Conservation (phyloP, 1,139 yeast species). For the Eremothecium coryli region DNA sequence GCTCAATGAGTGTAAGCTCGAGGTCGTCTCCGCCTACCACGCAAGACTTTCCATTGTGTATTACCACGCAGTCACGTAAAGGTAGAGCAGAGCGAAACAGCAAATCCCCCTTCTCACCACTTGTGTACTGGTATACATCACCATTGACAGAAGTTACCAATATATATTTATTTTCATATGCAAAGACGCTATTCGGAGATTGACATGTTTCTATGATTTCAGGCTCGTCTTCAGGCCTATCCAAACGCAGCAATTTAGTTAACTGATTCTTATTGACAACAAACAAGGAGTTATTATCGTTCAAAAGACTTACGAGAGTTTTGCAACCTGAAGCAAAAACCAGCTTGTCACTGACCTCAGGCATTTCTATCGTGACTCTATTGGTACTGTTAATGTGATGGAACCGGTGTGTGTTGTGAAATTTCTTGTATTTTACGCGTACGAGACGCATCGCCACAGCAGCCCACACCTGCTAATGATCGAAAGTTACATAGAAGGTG, state of each 20-base stretch:
- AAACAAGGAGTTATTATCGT: slow-evolving; percentile 19
- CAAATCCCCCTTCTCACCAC: slow-evolving; percentile 13
- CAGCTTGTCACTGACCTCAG: slow-evolving; percentile 14
- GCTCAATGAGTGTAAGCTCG: slow-evolving; percentile 47
- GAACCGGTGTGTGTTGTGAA: no score
- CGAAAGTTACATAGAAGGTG: no score
- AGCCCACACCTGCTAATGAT: no score
- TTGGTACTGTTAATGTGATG: no score
- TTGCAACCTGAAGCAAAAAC: slow-evolving; percentile 29
- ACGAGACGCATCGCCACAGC: no score
- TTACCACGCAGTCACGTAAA: slow-evolving; percentile 53
- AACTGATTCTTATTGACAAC: slow-evolving; percentile 26
- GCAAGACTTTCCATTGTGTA: slow-evolving; percentile 61
- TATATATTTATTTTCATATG: slow-evolving; percentile 7
- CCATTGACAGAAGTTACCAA: slow-evolving; percentile 24
- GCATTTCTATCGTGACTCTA: no score
- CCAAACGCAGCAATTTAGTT: slow-evolving; percentile 20
- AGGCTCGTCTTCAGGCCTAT: slow-evolving; percentile 27
- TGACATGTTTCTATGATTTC: slow-evolving; percentile 24
- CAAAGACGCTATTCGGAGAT: slow-evolving; percentile 17
- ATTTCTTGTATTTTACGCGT: no score
- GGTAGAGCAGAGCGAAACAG: slow-evolving; percentile 42
- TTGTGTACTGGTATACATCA: slow-evolving; percentile 19
- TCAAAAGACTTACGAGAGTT: slow-evolving; percentile 19
- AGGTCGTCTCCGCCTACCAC: slow-evolving; percentile 75